A percentile compares a stretch with the other conserved stretches of the same genome.
phyloP scores from a whole-genome alignment of 441 rosid species.

The Melastoma candidum region DNA sequence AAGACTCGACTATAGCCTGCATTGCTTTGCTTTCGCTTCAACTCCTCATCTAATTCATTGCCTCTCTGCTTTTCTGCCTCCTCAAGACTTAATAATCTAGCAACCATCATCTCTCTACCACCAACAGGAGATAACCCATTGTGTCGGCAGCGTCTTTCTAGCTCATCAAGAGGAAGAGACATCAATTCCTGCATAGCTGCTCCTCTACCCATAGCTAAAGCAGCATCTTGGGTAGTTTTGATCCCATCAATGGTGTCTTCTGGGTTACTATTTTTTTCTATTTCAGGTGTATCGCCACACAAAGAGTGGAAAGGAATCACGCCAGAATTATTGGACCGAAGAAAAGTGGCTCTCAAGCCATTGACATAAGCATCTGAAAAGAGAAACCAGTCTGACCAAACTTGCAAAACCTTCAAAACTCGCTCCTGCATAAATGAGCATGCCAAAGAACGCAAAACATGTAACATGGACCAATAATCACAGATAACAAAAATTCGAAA shows the following conservation, averaged over 20 bases:
- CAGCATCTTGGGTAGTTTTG: conserved; percentile 72
- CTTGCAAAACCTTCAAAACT: conserved; percentile 94
- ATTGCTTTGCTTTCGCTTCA: conserved; percentile 46
- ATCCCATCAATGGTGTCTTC: conserved; percentile 40
- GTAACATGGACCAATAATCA: neutral
- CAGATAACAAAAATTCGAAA: conserved; percentile 2
- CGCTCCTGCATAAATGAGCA: conserved; percentile 55
- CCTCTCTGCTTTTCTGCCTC: conserved; percentile 94
- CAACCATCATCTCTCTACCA: conserved; percentile 98
- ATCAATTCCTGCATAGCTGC: conserved; percentile 89
- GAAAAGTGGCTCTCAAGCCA: conserved; percentile 92
- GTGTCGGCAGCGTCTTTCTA: conserved; percentile 96
- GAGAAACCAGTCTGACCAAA: conserved; percentile 99
- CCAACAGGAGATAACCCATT: conserved; percentile 96
- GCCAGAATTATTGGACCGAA: conserved; percentile 80
- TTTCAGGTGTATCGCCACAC: conserved; percentile 76
- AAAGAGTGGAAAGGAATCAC: conserved; percentile 81
- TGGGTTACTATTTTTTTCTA: conserved; percentile 46
- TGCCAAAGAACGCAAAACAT: conserved; percentile 6
- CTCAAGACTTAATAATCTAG: conserved; percentile 83
- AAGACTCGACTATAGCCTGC: conserved; percentile 37
- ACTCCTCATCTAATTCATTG: conserved; percentile 69
- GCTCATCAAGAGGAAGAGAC: conserved; percentile 84
- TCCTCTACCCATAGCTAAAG: conserved; percentile 92
- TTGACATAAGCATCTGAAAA: conserved; percentile 97